Evolutionary conservation across 352 stramenopile genomes (phyloP), one percentile per base, ranked within the genome.

Genomic region (Blastocystis sp.): DNA sequence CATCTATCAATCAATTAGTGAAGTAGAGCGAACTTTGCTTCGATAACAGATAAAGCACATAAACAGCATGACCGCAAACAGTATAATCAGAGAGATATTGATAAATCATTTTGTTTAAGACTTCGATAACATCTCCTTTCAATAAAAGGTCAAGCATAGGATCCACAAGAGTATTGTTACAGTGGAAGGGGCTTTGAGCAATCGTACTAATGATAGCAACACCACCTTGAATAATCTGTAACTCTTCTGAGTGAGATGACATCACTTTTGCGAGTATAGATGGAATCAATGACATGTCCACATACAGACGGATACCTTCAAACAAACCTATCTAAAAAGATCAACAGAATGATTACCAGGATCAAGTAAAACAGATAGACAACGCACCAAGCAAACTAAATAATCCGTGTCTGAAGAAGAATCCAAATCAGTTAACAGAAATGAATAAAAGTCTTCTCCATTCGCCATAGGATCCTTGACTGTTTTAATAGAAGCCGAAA

Each of bases 171-270:
- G 30, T 34, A 34, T 34, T 34, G 30, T 34, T 34, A 34, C 30
- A 34, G 30, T 34, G 30, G 30, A 34, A 34, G 11, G 9, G 20
- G 68, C 73, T 85, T 55, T 85, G 73, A n/a, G 50, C 50, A 45
- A 85, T 85, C 0, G 73, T 85, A 34, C 73, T 85, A 24, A 85
- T 26, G n/a, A 85, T 68, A 5, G n/a, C 43, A 8, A 85, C 41
- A 7, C 47, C 54, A 3, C 13, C n/a, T 64, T 43, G 20, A 16
- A 85, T 41, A 13, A 85, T 64, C 16, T 66, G 26, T 43, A 53
- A 37, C 9, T 85, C 73, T 26, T 30, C 45, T 6, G 20, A 45
- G 41, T 50, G 9, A n/a, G 41, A 16, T 24, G 37, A 41, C 56
- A 85, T 43, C 2, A 85, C 50, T 3, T 30, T 64, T 8, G 47